Conservation (phyloP, 1,284 basidiomycete genomes). For the Meripilus lineatus region DNA sequence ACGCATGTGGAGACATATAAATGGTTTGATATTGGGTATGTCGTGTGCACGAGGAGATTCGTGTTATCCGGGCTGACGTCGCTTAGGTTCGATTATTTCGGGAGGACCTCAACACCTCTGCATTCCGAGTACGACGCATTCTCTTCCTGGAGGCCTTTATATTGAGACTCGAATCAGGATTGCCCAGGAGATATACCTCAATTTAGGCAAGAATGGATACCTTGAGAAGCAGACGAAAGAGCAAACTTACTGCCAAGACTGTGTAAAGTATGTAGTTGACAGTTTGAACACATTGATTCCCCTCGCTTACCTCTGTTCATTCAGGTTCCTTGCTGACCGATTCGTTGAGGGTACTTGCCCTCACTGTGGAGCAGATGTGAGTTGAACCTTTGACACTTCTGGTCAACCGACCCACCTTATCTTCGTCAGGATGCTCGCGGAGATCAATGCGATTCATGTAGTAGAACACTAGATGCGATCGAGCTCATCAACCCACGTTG, state of each 20-base stretch:
- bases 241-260: constrained; percentile 92
- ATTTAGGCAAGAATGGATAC: constrained; percentile 73
- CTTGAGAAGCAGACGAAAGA: constrained; percentile 82
- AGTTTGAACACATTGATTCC: neutral
- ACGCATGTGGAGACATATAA: constrained; percentile 93
- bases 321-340: constrained; percentile 89
- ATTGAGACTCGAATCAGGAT: constrained; percentile 49
- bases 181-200: constrained; percentile 82
- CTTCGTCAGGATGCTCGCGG: constrained; percentile 85
- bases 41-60: neutral
- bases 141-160: neutral
- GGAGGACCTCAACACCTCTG: constrained; percentile 86
- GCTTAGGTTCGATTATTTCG: constrained; percentile 92
- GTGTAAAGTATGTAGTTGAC: constrained; percentile 58
- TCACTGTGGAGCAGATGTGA: constrained; percentile 79
- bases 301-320: constrained; percentile 2
- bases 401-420: neutral
- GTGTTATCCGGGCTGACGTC: constrained; percentile 11
- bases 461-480: constrained; percentile 88
- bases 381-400: constrained; percentile 12
- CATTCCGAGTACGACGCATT: constrained; percentile 75
- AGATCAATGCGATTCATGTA: constrained; percentile 97
- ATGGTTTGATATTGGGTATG: constrained; percentile 86
- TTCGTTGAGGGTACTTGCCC: constrained; percentile 95
- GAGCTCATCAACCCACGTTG: constrained; percentile 96